These are phyloP conservation scores for Purpureocillium lavendulum DNA, from an alignment of 2,329 filamentous ascomycete species.

Conservation along the genomic window DNA sequence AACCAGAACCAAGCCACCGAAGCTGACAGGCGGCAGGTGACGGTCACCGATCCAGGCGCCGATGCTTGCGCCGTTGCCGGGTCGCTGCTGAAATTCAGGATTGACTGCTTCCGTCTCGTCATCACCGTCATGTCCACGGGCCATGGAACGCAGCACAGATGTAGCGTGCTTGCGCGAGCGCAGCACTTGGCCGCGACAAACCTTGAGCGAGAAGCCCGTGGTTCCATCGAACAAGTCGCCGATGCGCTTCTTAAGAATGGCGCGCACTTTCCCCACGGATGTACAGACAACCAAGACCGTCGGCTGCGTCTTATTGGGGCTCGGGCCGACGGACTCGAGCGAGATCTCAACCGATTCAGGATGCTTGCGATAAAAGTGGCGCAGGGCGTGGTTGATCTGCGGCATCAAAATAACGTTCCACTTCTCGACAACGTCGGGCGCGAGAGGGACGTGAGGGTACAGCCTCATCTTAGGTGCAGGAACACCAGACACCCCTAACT, in stretches of 20 bases:
- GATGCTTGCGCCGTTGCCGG: conserved; percentile 83
- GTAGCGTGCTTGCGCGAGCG: conserved; percentile 44
- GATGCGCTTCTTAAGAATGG: conserved; percentile 62
- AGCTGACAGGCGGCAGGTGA: conserved; percentile 83
- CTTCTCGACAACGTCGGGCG: conserved; percentile 55
- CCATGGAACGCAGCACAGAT: conserved; percentile 22
- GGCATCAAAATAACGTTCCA: conserved; percentile 68
- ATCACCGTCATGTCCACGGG: conserved; percentile 20
- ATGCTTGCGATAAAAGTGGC: conserved; percentile 63
- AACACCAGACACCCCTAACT: conserved; percentile 11
- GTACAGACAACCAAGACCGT: conserved; percentile 73
- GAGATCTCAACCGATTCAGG: conserved; percentile 73
- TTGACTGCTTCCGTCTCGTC: conserved; percentile 47
- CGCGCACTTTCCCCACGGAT: conserved; percentile 64
- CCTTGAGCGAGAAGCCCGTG: conserved; percentile 57
- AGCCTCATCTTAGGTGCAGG: conserved; percentile 40
- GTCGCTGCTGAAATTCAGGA: conserved; percentile 68
- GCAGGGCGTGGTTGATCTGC: conserved; percentile 62
- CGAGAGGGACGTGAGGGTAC: conserved; percentile 50
- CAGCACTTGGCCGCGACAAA: conserved; percentile 61
- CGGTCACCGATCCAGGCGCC: conserved; percentile 80
- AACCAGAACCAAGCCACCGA: conserved; percentile 78
- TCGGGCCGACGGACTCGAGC: conserved; percentile 65
- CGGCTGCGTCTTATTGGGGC: conserved; percentile 55
- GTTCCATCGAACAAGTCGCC: conserved; percentile 55